Percentiles rank a stretch among this genome's conserved stretches.
phyloP scores from a whole-genome alignment of 257 asterid genomes.

The Solanum lycopersicoides region DNA sequence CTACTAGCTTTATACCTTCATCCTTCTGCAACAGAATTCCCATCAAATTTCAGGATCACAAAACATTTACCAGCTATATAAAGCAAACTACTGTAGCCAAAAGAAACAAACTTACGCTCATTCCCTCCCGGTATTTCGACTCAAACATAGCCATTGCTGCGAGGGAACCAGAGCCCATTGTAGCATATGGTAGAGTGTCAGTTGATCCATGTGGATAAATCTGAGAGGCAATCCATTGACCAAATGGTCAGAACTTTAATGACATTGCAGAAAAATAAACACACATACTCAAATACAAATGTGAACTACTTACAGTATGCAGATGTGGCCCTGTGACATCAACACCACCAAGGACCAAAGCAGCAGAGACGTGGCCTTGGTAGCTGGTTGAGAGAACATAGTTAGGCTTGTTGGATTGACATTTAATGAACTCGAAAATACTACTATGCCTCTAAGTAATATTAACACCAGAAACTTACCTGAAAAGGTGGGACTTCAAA shows the following conservation, averaged over 20 bases:
- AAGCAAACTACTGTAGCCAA: neutral
- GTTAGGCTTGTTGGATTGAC: constrained; percentile 4
- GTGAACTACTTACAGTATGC: constrained; percentile 65
- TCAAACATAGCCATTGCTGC: constrained; percentile 97
- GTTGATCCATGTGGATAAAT: constrained; percentile 99
- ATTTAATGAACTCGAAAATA: neutral
- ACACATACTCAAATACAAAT: neutral
- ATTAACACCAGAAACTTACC: constrained; percentile 26
- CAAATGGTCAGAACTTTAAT: neutral
- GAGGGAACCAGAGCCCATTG: constrained; percentile 98
- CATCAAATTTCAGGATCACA: constrained; percentile 2
- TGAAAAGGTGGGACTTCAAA: constrained; percentile 81
- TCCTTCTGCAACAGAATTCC: constrained; percentile 45
- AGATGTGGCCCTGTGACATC: constrained; percentile 88
- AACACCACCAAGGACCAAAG: constrained; percentile 96
- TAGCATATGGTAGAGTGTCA: constrained; percentile 90
- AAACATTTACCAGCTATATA: neutral
- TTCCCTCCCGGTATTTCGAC: constrained; percentile 74
- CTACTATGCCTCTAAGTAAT: neutral
- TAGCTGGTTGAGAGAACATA: constrained; percentile 33
- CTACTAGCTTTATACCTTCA: constrained; percentile 74
- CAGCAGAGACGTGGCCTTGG: constrained; percentile 90
- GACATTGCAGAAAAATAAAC: neutral
- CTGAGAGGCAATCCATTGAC: constrained; percentile 20
- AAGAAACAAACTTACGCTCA: constrained; percentile 48